Percentiles rank a stretch among this genome's conserved stretches.
phyloP scores from a whole-genome alignment of 257 asterid genomes.

The Przewalskia tangutica region DNA sequence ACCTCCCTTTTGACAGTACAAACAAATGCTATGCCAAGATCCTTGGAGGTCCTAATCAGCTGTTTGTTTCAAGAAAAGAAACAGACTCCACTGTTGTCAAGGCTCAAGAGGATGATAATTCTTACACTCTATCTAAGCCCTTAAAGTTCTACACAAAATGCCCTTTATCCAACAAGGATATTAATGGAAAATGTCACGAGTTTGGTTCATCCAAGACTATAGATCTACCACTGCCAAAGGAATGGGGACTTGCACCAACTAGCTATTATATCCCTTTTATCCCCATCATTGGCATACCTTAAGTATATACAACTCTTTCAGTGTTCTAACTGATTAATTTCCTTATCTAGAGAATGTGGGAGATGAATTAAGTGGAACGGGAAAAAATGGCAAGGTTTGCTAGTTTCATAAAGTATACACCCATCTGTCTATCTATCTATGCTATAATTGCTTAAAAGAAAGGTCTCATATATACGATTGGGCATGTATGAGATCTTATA shows the following conservation, averaged over 20 bases:
- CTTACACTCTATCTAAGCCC: conserved; percentile 38
- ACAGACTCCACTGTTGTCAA: conserved; percentile 17
- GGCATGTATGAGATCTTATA: not conserved
- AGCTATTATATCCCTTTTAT: conserved; percentile 66
- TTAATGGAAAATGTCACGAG: conserved; percentile 28
- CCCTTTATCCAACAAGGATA: conserved; percentile 19
- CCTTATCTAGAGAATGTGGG: not conserved
- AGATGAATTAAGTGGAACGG: not conserved
- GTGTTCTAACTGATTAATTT: not conserved
- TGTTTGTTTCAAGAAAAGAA: conserved; percentile 29
- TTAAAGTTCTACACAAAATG: conserved; percentile 52
- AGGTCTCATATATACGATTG: not conserved
- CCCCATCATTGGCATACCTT: conserved; percentile 92
- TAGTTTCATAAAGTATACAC: not conserved
- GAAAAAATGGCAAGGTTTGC: not conserved
- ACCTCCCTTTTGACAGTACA: conserved; percentile 14
- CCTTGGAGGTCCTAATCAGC: conserved; percentile 63
- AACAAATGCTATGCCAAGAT: conserved; percentile 59
- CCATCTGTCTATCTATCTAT: not conserved
- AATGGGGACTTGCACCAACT: conserved; percentile 81
- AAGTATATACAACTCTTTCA: not conserved
- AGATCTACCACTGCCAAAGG: conserved; percentile 73
- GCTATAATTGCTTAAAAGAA: not conserved
- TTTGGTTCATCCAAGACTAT: conserved; percentile 75
- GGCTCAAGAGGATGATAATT: conserved; percentile 18